Conservation (phyloP, 495 filamentous ascomycete genomes). For the Neurospora africana region DNA sequence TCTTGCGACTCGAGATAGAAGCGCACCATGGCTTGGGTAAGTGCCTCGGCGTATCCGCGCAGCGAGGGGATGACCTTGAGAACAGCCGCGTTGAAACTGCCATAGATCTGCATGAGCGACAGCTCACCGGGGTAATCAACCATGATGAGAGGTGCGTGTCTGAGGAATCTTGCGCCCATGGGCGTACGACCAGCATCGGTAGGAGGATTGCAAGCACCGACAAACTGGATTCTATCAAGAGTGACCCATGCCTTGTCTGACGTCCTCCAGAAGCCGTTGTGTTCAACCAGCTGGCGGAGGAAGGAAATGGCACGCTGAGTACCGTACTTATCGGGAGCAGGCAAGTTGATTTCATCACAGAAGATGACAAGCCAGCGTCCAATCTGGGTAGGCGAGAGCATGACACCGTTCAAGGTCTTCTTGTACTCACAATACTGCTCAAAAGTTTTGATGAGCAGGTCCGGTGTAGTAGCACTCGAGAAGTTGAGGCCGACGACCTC, state of each 20-base stretch:
- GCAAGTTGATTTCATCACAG: constrained; percentile 98
- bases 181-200: constrained; percentile 94
- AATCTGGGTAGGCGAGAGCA: constrained; percentile 92
- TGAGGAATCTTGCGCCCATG: constrained; percentile 83
- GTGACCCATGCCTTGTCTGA: constrained; percentile 97
- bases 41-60: constrained; percentile 85
- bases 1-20: constrained; percentile 91
- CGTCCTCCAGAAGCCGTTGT: constrained; percentile 98
- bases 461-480: constrained; percentile 94
- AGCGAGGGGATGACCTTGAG: constrained; percentile 93
- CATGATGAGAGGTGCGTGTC: constrained; percentile 95
- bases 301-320: constrained; percentile 96
- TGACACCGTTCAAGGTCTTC: constrained; percentile 92
- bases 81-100: constrained; percentile 92
- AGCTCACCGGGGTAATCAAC: constrained; percentile 96
- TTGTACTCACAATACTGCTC: constrained; percentile 99
- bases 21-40: constrained; percentile 96
- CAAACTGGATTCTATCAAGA: constrained; percentile 95
- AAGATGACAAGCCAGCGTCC: constrained; percentile 97
- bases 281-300: constrained; percentile 90
- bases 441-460: constrained; percentile 95
- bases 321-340: constrained; percentile 95
- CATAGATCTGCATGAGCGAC: constrained; percentile 92
- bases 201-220: constrained; percentile 98
- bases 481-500: constrained; percentile 98